phyloP scores from a whole-genome alignment of 305 asterid species.

The Stenogyne calaminthoides region DNA sequence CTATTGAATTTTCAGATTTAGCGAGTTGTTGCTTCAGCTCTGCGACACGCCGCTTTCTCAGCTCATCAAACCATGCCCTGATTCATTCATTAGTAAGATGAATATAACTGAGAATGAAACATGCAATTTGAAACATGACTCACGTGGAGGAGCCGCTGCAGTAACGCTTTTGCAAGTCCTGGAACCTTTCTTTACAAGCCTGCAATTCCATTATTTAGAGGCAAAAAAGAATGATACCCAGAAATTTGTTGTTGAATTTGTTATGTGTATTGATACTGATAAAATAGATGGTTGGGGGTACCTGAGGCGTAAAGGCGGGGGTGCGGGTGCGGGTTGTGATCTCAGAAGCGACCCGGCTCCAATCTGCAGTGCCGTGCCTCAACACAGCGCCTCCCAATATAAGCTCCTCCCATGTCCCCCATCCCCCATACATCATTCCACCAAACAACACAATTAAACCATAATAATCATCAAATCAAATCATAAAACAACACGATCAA shows the following conservation, averaged over 20 bases:
- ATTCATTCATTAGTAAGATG: no score
- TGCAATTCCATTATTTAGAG: no score
- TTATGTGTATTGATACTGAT: no score
- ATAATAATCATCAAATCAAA: no score
- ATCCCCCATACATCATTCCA: no score
- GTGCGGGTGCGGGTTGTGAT: conserved; percentile 62
- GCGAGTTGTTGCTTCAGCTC: conserved; percentile 49
- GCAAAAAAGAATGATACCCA: no score
- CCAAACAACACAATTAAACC: no score
- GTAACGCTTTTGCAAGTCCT: conserved; percentile 68
- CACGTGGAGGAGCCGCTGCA: conserved; percentile 57
- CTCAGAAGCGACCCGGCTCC: conserved; percentile 92
- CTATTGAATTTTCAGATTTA: conserved; percentile 52
- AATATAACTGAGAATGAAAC: no score
- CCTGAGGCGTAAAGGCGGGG: conserved; percentile 68
- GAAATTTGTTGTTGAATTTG: no score
- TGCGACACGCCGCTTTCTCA: conserved; percentile 48
- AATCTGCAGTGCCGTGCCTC: conserved; percentile 69
- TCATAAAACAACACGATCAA: no score
- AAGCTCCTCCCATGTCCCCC: conserved; percentile 99
- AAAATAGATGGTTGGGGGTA: no score
- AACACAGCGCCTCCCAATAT: conserved; percentile 87
- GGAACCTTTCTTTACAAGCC: conserved; percentile 88
- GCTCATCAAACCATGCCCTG: conserved; percentile 57
- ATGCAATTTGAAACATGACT: no score